Percentiles rank a stretch among this genome's conserved stretches.
phyloP scores from a whole-genome alignment of 73 alveolate genomes.

The Symbiodinium natans region DNA sequence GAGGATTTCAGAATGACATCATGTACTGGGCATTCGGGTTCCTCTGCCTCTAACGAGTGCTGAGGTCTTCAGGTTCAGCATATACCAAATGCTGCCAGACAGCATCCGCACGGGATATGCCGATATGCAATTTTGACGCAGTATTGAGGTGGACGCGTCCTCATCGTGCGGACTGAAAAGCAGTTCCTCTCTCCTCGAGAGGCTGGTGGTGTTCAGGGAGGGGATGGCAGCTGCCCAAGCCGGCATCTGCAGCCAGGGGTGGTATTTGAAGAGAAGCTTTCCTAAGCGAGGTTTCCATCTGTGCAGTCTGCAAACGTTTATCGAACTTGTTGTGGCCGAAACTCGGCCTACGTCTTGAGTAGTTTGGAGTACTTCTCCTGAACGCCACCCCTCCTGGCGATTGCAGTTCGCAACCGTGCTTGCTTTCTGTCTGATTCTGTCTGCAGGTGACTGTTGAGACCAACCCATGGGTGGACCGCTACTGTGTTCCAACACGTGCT shows the following conservation, averaged over 20 bases:
- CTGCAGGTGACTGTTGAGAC: slow-evolving; percentile 40
- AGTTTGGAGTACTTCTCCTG: neutral
- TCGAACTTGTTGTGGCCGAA: too few species aligned
- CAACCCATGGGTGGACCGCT: slow-evolving; percentile 62
- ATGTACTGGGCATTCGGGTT: too few species aligned
- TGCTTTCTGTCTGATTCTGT: neutral
- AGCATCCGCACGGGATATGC: too few species aligned
- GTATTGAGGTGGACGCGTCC: slow-evolving; percentile 12
- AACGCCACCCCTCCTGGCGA: neutral
- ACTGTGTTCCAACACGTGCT: slow-evolving; percentile 26
- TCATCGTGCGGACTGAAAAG: slow-evolving; percentile 74
- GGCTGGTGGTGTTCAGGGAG: neutral
- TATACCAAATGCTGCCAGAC: too few species aligned
- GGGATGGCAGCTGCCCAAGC: too few species aligned
- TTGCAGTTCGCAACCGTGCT: neutral
- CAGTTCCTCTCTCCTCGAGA: slow-evolving; percentile 46
- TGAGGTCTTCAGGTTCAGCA: too few species aligned
- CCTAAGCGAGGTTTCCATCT: too few species aligned
- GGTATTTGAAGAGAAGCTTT: neutral
- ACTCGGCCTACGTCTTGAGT: neutral
- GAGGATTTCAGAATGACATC: too few species aligned
- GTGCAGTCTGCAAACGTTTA: too few species aligned
- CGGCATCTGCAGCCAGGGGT: too few species aligned
- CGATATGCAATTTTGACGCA: neutral
- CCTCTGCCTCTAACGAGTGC: too few species aligned